Base-by-base conservation (phyloP, 2,329 filamentous ascomycete species). In the Talaromyces piceae region DNA sequence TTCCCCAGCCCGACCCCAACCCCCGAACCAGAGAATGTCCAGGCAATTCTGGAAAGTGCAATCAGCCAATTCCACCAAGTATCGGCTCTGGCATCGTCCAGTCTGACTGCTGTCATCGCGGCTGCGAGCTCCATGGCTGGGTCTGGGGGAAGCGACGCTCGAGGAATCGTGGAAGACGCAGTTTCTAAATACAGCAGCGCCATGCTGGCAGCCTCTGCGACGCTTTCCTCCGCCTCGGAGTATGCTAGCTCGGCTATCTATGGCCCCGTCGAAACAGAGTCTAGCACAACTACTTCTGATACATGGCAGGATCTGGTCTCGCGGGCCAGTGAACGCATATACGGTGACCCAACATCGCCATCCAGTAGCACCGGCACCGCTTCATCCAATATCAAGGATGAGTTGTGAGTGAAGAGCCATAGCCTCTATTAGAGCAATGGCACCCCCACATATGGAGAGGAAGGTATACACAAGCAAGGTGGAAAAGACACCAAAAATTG, bases 291-390 rank as follows among this genome's bases (percentile, higher is more conserved):
- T 58, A 78, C 77, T 3, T 81, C 80, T 31, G 77, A 79, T 41
- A 83, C 79, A 56, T 87, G 82, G 82, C 80, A 85, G 48, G 71
- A 70, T 9, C 65, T 86, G 1, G 74, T 90, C 31, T 78, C 79
- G 5, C 79, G 79, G 55, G 80, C 87, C 30, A 88, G 84, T 65
- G 74, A 78, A 41, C 82, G 86, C 54, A 75, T 90, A 27, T 91
- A 90, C 57, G 84, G 84, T 23, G 77, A 80, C 18, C 83, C 84
- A 0, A 79, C 73, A 0, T 78, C 78, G 1, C 84, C 83, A 11
- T 68, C 71, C 46, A 74, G 73, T 4, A 77, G 72, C 56, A 70
- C 76, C 9, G 70, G 66, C 56, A 70, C 65, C 55, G 66, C 65
- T 9, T 75, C 75, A 1, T 66, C 67, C 48, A 67, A 65, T 47